A percentile compares a stretch with the other conserved stretches of the same genome.
These are phyloP conservation scores for Tuber brumale DNA, from an alignment of 495 filamentous ascomycete genomes.

Conservation along the genomic window DNA sequence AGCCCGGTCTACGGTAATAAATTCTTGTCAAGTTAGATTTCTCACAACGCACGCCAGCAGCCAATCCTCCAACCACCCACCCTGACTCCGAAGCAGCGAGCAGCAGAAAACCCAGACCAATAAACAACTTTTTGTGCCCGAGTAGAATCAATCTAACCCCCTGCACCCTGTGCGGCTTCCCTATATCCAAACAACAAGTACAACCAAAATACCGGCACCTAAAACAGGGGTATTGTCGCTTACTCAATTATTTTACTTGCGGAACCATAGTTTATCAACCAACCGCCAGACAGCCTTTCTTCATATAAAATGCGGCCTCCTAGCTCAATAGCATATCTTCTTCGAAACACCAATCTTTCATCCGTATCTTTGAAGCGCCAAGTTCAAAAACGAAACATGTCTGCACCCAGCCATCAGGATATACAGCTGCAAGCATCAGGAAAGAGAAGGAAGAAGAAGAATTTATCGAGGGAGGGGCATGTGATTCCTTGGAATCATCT, in stretches of 20 bases:
- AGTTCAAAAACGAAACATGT: conserved; percentile 51
- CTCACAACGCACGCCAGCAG: background rate
- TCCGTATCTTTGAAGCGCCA: background rate
- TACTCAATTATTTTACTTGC: background rate
- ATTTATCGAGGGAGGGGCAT: conserved; percentile 19
- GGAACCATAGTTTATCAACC: background rate
- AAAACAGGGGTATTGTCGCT: background rate
- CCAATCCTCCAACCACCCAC: background rate
- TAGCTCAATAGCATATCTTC: background rate
- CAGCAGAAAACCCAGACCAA: background rate
- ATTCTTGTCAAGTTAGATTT: background rate
- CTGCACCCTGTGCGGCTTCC: background rate
- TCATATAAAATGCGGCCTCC: background rate
- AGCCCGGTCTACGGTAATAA: background rate
- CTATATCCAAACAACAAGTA: background rate
- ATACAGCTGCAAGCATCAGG: background rate
- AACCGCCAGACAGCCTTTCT: background rate
- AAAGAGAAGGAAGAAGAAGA: conserved; percentile 17
- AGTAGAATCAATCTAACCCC: background rate
- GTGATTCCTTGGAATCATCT: conserved; percentile 20
- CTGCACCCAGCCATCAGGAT: conserved; percentile 7
- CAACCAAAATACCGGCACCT: background rate
- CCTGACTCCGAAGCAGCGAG: background rate
- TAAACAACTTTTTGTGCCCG: background rate
- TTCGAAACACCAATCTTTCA: background rate